phyloP scores from a whole-genome alignment of 176 grass and related monocot species.

The Musa troglodytarum region DNA sequence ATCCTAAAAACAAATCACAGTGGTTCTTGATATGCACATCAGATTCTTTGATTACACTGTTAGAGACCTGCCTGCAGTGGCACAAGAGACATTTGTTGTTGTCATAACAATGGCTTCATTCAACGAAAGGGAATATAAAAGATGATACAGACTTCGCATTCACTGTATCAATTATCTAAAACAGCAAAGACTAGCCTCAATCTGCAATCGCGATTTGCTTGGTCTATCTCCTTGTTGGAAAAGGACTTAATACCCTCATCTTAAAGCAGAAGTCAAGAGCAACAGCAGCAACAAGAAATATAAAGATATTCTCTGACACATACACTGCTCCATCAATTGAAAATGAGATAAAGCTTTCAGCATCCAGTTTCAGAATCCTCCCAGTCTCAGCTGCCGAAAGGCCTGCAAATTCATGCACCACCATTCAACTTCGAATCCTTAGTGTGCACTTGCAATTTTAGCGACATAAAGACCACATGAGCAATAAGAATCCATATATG shows the following conservation, averaged over 20 bases:
- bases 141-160: not conserved
- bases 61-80: no score
- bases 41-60: no score
- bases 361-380: slow-evolving; percentile 39
- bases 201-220: not conserved
- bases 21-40: no score
- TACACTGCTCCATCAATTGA: slow-evolving; percentile 40
- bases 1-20: no score
- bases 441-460: not conserved
- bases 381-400: slow-evolving; percentile 53
- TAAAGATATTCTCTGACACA: slow-evolving; percentile 63
- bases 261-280: slow-evolving; percentile 94
- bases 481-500: not conserved
- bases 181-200: no score
- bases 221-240: slow-evolving; percentile 43
- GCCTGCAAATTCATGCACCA: slow-evolving; percentile 29
- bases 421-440: not conserved
- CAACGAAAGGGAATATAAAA: not conserved
- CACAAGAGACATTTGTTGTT: no score
- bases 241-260: slow-evolving; percentile 69
- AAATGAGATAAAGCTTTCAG: slow-evolving; percentile 43
- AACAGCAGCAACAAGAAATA: slow-evolving; percentile 71
- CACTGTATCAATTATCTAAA: not conserved
- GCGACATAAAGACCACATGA: not conserved
- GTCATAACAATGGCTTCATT: no score